Conservation (phyloP, 768 basidiomycete genomes). For the Leucosporidium creatinivorum region DNA sequence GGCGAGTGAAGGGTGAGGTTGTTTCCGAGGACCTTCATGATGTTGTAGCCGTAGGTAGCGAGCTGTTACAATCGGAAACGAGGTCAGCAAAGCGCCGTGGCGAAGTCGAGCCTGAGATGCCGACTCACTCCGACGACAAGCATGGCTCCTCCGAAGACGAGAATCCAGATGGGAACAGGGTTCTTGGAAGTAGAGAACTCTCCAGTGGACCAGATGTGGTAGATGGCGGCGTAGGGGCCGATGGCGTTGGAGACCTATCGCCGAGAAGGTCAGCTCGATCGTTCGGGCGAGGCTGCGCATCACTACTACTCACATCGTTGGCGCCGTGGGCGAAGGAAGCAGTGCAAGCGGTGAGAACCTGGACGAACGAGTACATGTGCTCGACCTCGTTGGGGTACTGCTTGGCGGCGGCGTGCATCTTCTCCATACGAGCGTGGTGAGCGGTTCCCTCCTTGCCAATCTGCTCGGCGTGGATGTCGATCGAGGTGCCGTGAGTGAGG, state of each 20-base stretch:
- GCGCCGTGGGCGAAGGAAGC: conserved; percentile 46
- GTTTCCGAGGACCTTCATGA: conserved; percentile 42
- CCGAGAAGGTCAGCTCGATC: neutral
- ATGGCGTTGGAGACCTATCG: conserved; percentile 27
- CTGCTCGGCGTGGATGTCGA: conserved; percentile 35
- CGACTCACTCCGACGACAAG: conserved; percentile 38
- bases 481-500: conserved; percentile 24
- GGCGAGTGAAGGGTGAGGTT: conserved; percentile 46
- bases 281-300: neutral
- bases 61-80: conserved; percentile 8
- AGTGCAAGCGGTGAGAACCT: conserved; percentile 45
- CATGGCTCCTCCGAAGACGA: conserved; percentile 40
- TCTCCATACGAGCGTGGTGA: conserved; percentile 39
- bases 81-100: conserved; percentile 8
- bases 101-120: conserved; percentile 37
- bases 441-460: conserved; percentile 32
- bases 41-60: conserved; percentile 41
- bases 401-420: conserved; percentile 40
- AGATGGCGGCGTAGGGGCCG: conserved; percentile 44
- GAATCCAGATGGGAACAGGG: conserved; percentile 43
- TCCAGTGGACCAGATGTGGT: conserved; percentile 42
- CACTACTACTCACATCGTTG: conserved; percentile 43
- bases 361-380: conserved; percentile 46
- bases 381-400: conserved; percentile 47
- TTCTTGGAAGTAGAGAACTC: conserved; percentile 37